Conservation (phyloP, 1,284 basidiomycete species). For the Fistulina hepatica region DNA sequence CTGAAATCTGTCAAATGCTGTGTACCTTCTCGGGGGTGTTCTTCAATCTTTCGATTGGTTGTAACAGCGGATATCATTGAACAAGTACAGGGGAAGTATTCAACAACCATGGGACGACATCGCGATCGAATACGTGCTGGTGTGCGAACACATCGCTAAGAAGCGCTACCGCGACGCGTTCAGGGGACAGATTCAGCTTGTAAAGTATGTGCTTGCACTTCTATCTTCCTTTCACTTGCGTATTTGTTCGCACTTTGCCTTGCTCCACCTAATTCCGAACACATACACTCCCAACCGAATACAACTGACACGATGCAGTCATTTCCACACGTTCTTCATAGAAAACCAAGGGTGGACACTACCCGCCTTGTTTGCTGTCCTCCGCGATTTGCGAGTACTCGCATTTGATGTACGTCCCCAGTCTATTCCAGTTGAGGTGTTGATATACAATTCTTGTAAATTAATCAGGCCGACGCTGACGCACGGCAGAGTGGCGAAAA, state of each 20-base stretch:
- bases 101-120: slow-evolving; percentile 74
- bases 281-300: no score
- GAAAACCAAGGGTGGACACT: slow-evolving; percentile 76
- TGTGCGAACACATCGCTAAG: slow-evolving; percentile 56
- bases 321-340: slow-evolving; percentile 69
- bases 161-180: slow-evolving; percentile 60
- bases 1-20: slow-evolving; percentile 6
- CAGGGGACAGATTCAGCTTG: slow-evolving; percentile 58
- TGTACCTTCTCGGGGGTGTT: no score
- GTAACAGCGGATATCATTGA: slow-evolving; percentile 36
- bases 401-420: slow-evolving; percentile 55
- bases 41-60: no score
- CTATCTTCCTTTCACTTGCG: neutral
- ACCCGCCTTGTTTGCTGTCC: slow-evolving; percentile 66
- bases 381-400: slow-evolving; percentile 71
- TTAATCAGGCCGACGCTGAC: slow-evolving; percentile 54
- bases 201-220: slow-evolving; percentile 38
- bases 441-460: slow-evolving; percentile 1
- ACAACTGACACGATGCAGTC: slow-evolving; percentile 25
- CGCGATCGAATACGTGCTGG: slow-evolving; percentile 66
- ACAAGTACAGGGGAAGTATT: slow-evolving; percentile 52
- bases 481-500: slow-evolving; percentile 47
- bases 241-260: no score
- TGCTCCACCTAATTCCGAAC: no score
- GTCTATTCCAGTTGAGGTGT: no score